These are phyloP conservation scores for Xylariaceae sp. DNA, from an alignment of 2,329 filamentous ascomycete species.

Conservation along the genomic window DNA sequence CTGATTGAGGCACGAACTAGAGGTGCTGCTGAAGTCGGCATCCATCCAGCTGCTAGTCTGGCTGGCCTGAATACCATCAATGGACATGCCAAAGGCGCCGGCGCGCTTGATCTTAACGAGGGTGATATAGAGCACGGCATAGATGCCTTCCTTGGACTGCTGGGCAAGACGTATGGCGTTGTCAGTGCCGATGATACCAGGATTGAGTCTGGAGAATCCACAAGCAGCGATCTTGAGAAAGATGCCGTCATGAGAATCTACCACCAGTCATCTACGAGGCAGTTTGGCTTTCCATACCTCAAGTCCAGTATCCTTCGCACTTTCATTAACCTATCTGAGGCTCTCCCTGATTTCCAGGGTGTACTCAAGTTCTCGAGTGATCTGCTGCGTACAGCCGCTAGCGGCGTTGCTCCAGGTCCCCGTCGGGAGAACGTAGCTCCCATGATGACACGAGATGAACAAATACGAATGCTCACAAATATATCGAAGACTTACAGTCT, in stretches of 20 bases:
- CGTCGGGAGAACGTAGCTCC: conserved; percentile 65
- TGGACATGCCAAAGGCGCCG: conserved; percentile 45
- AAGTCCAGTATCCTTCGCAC: conserved; percentile 83
- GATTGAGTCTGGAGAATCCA: conserved; percentile 25
- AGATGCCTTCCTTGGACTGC: conserved; percentile 55
- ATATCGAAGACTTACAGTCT: conserved; percentile 78
- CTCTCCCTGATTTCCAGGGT: conserved; percentile 83
- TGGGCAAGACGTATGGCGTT: conserved; percentile 62
- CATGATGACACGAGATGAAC: conserved; percentile 72
- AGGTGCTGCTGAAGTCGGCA: conserved; percentile 90
- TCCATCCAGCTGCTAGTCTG: conserved; percentile 86
- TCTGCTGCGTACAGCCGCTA: conserved; percentile 74
- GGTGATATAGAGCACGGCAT: conserved; percentile 61
- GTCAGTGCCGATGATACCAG: conserved; percentile 43
- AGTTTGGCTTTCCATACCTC: conserved; percentile 71
- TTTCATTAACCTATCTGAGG: conserved; percentile 93
- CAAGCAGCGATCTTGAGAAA: conserved; percentile 44
- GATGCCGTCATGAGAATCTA: conserved; percentile 54
- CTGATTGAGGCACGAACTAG: conserved; percentile 87
- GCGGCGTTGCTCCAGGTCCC: conserved; percentile 68
- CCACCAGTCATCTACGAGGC: conserved; percentile 51
- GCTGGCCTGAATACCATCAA: conserved; percentile 60
- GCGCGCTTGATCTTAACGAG: conserved; percentile 57
- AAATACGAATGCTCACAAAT: conserved; percentile 75
- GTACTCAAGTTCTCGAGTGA: conserved; percentile 85